phyloP scores from a whole-genome alignment of 345 rosid genomes.

The Leavenworthia alabamica region DNA sequence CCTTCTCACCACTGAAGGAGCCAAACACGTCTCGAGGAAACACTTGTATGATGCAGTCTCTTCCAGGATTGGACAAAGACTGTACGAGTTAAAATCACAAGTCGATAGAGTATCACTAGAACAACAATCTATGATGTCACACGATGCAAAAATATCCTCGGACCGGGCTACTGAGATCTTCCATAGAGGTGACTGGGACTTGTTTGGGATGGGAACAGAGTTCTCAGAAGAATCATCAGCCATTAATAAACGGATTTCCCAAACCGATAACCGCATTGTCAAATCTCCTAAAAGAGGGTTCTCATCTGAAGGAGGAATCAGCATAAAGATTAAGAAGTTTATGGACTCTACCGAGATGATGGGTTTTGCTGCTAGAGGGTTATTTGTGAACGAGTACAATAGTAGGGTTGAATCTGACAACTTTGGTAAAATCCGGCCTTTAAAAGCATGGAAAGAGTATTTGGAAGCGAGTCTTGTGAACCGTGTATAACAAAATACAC shows the following conservation, averaged over 20 bases:
- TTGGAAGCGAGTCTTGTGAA: conserved; percentile 32
- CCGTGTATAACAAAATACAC: conserved; percentile 13
- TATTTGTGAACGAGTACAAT: conserved; percentile 36
- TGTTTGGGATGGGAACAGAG: conserved; percentile 41
- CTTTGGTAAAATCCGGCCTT: conserved; percentile 27
- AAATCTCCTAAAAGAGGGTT: conserved; percentile 28
- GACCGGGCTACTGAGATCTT: conserved; percentile 42
- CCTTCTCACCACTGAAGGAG: conserved; percentile 43
- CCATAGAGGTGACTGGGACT: conserved; percentile 51
- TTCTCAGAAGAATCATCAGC: conserved; percentile 14
- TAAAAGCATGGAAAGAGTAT: conserved; percentile 56
- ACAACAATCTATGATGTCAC: conserved; percentile 31
- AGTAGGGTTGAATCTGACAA: not conserved
- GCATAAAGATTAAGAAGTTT: conserved; percentile 43
- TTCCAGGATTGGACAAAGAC: conserved; percentile 60
- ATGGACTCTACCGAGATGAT: conserved; percentile 54
- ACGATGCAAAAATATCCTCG: conserved; percentile 6
- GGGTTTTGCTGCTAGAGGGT: conserved; percentile 75
- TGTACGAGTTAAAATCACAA: conserved; percentile 51
- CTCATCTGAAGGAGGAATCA: conserved; percentile 35
- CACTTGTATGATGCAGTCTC: conserved; percentile 81
- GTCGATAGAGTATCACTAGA: conserved; percentile 61
- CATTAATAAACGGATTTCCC: not conserved
- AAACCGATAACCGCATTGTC: not conserved
- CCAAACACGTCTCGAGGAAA: conserved; percentile 45